phyloP scores from a whole-genome alignment of 805 yeast genomes.

The Brettanomyces custersianus region DNA sequence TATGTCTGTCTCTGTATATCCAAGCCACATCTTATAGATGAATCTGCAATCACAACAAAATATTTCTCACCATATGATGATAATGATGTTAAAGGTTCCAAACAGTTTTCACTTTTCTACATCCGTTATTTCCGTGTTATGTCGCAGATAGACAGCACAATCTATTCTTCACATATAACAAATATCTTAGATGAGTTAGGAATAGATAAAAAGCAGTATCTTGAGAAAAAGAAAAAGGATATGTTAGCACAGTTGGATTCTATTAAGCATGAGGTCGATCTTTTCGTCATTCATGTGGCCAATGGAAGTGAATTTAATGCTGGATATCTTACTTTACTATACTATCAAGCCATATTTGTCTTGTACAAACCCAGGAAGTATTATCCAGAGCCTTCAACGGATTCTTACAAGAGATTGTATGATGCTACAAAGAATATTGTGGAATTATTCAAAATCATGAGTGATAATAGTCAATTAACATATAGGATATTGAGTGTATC shows the following conservation, averaged over 20 bases:
- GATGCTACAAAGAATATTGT: background rate
- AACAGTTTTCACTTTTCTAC: background rate
- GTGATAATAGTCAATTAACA: background rate
- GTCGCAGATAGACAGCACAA: background rate
- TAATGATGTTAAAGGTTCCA: background rate
- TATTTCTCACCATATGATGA: background rate
- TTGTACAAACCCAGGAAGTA: background rate
- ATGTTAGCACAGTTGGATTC: background rate
- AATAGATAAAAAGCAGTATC: background rate
- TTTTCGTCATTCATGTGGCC: background rate
- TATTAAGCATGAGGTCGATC: background rate
- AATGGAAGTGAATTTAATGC: background rate
- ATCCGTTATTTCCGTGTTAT: background rate
- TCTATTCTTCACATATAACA: background rate
- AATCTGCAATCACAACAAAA: background rate
- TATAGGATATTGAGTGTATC: slow-evolving; percentile 1
- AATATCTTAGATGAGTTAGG: background rate
- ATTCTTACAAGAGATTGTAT: background rate
- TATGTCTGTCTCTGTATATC: background rate
- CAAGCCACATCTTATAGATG: slow-evolving; percentile 1
- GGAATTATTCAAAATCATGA: background rate
- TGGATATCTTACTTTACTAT: slow-evolving; percentile 1
- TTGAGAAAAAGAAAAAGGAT: background rate
- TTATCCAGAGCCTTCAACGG: background rate
- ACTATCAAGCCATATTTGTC: background rate